Base-by-base conservation (phyloP, 164 flowering plant genomes). In the Umbellularia californica region DNA sequence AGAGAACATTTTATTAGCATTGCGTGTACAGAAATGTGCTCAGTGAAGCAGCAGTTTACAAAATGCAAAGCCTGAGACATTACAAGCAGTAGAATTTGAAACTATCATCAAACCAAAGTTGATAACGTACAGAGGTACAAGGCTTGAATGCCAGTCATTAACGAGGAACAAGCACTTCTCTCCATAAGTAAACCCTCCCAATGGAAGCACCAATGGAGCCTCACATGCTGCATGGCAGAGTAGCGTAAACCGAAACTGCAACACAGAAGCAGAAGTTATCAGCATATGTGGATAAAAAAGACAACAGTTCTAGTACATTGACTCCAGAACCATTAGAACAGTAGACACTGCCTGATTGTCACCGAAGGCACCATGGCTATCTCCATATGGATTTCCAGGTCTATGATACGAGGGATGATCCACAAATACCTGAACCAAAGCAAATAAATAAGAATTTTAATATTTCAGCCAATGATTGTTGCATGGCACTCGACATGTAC, bases 221-320 rank as follows among this genome's bases (percentile, higher is more conserved):
- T 95, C 98, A 84, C 97, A 91, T 69, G 98, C 97, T 76, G 97
- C 98, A 71, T 95, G 89, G 80, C 97, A 88, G 80, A 95, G 97
- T 80, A 95, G 81, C 24, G 95, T 85, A 87, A 90, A 92, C 79
- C 97, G 85, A 71, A 95, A 95, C 98, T 95, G 95, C 75, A 79
- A 64, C 81, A 73, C 35, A 83, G 76, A 75, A 65, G 69, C 51
- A 72, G 51, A 76, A 11, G 12, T 55, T 55, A 55, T 15, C 60
- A 55, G 20, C 2, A 20, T 55, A 15, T 55, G n/a, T 55, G n/a
- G n/a, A 66, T 11, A 24, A 23, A 73, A 51, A 23, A 60, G 15
- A 5, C 19, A 27, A 14, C 25, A 55, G 27, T 12, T 55, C 52
- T 33, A 51, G 20, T 14, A 11, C 17, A 13, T 51, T 7, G 13